Evolutionary conservation across 345 rosid genomes (phyloP), one percentile per base, ranked within the genome.

Genomic region (Toxicodendron radicans): DNA sequence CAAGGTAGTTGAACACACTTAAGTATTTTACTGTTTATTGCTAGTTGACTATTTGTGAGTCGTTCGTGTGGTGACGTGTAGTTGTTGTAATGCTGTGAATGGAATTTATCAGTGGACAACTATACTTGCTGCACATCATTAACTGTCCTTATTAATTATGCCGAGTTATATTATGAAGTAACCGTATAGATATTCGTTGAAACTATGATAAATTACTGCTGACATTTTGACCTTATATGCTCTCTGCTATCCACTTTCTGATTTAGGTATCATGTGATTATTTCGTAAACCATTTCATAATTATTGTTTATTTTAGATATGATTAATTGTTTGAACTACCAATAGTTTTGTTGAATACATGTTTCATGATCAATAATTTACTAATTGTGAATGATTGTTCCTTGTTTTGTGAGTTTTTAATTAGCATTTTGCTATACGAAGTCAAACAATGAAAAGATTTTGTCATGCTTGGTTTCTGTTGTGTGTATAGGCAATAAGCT

Each of bases 381-480:
- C 3, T 59, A 46, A 17, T 46, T 46, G 30, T 23, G 7, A n/a
- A 56, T 68, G 33, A 30, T 69, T 21, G 14, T 35, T 69, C 32
- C 24, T 33, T 14, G 33, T 24, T 54, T 14, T 21, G 0, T 35
- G 49, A 33, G 51, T 38, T 69, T 32, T 35, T 23, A 49, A 43
- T 2, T 54, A 70, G 52, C 64, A 27, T 17, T 46, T 35, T 20
- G 10, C 12, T n/a, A 30, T 32, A 43, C 20, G 11, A 14, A 58
- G 58, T 27, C 35, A 24, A 21, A 38, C 38, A 33, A 10, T 67
- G 10, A 43, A 38, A 23, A 4, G n/a, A 23, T 63, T 66, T 12
- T 58, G 46, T 23, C 63, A 71, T 58, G 66, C 41, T 13, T 57
- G n/a, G 64, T 70, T 24, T 49, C 32, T 69, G 23, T 41, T 71